phyloP scores from a whole-genome alignment of 306 rosid species.

The Malus fusca region DNA sequence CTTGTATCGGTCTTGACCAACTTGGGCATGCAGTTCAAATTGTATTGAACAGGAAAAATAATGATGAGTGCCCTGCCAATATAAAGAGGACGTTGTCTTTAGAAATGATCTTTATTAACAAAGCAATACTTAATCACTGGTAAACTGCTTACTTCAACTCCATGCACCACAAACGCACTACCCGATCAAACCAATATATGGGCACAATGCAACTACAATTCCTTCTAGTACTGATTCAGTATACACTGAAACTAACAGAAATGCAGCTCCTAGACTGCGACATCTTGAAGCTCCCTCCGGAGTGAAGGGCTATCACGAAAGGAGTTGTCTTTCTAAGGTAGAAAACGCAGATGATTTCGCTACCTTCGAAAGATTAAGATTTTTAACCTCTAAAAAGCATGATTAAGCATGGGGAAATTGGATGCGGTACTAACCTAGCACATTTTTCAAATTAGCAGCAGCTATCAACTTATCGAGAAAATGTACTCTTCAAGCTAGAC shows the following conservation, averaged over 20 bases:
- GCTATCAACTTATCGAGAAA: background rate
- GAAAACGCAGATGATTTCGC: background rate
- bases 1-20: slow-evolving; percentile 30
- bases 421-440: background rate
- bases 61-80: slow-evolving; percentile 22
- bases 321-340: background rate
- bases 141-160: background rate
- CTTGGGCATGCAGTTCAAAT: slow-evolving; percentile 42
- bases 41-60: slow-evolving; percentile 11
- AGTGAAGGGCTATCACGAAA: no score
- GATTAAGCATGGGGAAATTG: background rate
- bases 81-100: slow-evolving; percentile 1
- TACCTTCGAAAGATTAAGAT: background rate
- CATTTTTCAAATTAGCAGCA: no score
- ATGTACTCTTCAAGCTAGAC: background rate
- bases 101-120: background rate
- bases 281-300: background rate
- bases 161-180: background rate
- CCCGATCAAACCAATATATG: background rate
- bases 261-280: background rate
- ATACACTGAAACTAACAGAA: background rate
- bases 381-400: background rate
- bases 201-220: background rate
- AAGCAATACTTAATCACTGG: background rate
- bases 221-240: background rate